Base-by-base conservation (phyloP, 345 rosid genomes). In the Angophora floribunda region DNA sequence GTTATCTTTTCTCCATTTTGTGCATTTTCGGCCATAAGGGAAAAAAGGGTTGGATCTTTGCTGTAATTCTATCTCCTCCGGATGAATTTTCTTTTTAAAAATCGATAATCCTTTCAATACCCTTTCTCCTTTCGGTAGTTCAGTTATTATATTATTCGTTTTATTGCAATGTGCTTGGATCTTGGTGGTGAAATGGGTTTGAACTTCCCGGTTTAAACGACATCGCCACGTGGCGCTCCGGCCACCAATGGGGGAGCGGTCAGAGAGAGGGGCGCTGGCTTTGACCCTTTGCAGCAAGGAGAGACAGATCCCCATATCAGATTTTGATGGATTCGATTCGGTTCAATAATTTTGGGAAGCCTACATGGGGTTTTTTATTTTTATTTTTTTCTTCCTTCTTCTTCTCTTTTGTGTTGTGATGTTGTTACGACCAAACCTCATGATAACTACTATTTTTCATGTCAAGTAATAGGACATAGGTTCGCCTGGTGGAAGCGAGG, bases 401-500 rank as follows among this genome's bases (percentile, higher is more conserved):
- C 1, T 57, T 22, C 28, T 57, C 4, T 57, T 9, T 57, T 26
- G 79, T 67, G 79, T 67, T 16, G 5, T 67, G 0, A 32, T 67
- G 24, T 67, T 65, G 8, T 15, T 16, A 16, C 21, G 16, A 22
- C 12, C 45, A 1, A 32, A 32, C 24, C 79, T 8, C 45, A 16
- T 67, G 24, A 67, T 67, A 1, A 70, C 24, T 32, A 16, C 2
- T 32, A 32, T 70, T 41, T 75, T 44, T 61, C 0, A 3, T 9
- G 2, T 41, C 7, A 41, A 4, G 45, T 19, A 75, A 41, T 7
- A 1, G 41, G 14, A 19, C 19, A 13, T 13, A 3, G 1, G 41
- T 75, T 41, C 19, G 26, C 3, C 2, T 5, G 0, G 7, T 9
- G 1, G 0, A 70, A 70, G 0, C 0, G 26, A 36, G 26, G 4